Conservation (phyloP, 345 rosid species). For the Geranium rotundifolium region DNA sequence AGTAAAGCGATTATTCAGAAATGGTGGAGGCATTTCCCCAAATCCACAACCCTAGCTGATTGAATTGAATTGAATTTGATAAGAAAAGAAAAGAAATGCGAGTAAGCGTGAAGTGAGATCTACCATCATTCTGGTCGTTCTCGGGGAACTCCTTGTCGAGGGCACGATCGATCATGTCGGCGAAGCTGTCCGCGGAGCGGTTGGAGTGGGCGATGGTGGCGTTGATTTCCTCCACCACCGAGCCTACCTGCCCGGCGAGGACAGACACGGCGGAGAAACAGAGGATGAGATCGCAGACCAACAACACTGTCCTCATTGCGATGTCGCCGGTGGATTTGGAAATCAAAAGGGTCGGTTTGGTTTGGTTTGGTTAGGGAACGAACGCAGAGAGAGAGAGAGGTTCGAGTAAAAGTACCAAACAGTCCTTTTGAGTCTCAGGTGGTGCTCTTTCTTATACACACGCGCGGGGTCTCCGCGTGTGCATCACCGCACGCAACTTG, state of each 20-base stretch:
- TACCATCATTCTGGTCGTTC: slow-evolving; percentile 72
- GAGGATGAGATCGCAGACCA: slow-evolving; percentile 29
- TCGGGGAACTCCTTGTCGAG: slow-evolving; percentile 85
- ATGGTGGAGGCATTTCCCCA: neutral
- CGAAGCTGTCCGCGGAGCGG: slow-evolving; percentile 38
- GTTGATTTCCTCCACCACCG: slow-evolving; percentile 19
- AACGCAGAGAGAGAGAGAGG: too few relatives aligned
- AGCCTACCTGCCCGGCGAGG: slow-evolving; percentile 28
- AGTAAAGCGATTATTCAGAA: too few relatives aligned
- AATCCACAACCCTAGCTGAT: slow-evolving; percentile 20
- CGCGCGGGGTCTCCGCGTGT: neutral
- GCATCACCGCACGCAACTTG: neutral
- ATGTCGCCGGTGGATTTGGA: neutral
- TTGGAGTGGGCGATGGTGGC: slow-evolving; percentile 13
- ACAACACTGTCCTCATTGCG: slow-evolving; percentile 21
- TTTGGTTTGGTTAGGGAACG: neutral
- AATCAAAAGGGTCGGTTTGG: neutral
- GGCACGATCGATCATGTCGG: slow-evolving; percentile 79
- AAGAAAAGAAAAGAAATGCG: neutral
- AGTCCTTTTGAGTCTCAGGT: neutral
- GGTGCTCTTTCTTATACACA: too few relatives aligned
- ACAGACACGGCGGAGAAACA: slow-evolving; percentile 15
- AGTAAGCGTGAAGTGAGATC: slow-evolving; percentile 27
- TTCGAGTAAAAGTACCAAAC: slow-evolving; percentile 1
- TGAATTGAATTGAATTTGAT: slow-evolving; percentile 1